These are phyloP conservation scores for Gyrodon lividus DNA, from an alignment of 768 basidiomycete genomes.

Conservation along the genomic window DNA sequence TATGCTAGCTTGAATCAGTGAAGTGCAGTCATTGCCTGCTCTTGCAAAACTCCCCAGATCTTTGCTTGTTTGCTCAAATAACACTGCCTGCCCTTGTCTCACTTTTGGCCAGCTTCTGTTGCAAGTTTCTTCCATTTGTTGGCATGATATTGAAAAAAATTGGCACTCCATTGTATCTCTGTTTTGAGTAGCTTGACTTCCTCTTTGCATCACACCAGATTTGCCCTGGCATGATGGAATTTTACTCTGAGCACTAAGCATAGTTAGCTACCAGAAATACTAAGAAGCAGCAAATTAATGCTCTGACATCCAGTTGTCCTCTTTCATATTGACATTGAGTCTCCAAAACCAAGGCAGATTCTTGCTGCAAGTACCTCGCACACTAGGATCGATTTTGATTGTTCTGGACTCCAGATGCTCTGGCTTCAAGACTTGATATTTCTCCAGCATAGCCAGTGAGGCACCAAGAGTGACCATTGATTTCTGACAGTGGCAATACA, in stretches of 20 bases:
- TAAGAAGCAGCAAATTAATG: not conserved
- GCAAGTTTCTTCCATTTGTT: not conserved
- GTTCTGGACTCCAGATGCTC: not conserved
- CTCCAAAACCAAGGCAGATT: not conserved
- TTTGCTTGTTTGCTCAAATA: not conserved
- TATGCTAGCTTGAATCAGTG: not conserved
- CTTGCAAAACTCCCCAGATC: not conserved
- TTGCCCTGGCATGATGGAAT: not conserved
- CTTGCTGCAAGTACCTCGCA: not conserved
- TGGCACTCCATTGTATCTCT: not conserved
- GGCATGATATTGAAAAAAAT: not conserved
- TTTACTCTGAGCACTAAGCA: not conserved
- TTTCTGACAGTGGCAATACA: not conserved
- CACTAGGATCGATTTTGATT: not conserved
- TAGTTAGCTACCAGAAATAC: too few relatives aligned
- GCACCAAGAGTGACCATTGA: not conserved
- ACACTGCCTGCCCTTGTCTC: not conserved
- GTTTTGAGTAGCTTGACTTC: not conserved
- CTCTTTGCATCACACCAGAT: not conserved
- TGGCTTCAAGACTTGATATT: not conserved
- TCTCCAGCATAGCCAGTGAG: not conserved
- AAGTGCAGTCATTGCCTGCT: not conserved
- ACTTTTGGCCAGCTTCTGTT: not conserved
- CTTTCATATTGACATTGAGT: not conserved
- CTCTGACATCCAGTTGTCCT: not conserved